Conservation (phyloP, 352 stramenopile species). For the Phytophthora litchii region DNA sequence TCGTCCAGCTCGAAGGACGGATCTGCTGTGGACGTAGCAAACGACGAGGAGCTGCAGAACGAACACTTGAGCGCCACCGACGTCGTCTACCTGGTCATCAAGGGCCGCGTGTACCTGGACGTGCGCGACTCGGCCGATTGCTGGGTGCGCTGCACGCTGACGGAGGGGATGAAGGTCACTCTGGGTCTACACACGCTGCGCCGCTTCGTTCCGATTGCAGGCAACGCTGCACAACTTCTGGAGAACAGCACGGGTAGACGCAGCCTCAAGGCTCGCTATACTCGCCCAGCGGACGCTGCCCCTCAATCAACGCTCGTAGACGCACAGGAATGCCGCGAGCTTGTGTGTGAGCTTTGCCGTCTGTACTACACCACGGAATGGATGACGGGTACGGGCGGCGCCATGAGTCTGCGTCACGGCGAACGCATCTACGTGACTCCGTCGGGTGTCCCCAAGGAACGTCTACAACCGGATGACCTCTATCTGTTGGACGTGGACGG, state of each 20-base stretch:
- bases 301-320: constrained; percentile 44
- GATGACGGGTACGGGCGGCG: constrained; percentile 95
- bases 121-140: constrained; percentile 73
- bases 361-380: constrained; percentile 87
- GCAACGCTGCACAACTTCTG: constrained; percentile 28
- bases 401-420: constrained; percentile 92
- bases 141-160: constrained; percentile 67
- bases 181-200: constrained; percentile 39
- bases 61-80: constrained; percentile 54
- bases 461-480: constrained; percentile 94
- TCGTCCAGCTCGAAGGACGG: constrained; percentile 1
- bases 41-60: constrained; percentile 32
- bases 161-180: constrained; percentile 39
- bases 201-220: constrained; percentile 46
- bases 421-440: constrained; percentile 96
- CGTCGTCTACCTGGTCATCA: constrained; percentile 44
- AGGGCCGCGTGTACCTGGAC: constrained; percentile 60
- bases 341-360: constrained; percentile 78
- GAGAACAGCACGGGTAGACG: constrained; percentile 2
- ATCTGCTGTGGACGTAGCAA: constrained; percentile 17
- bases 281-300: constrained; percentile 46
- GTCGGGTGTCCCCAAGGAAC: constrained; percentile 96
- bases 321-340: constrained; percentile 50
- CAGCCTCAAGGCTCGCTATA: constrained; percentile 43
- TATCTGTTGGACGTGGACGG: constrained; percentile 93